Evolutionary conservation across 1,284 basidiomycete genomes (phyloP).

Genomic region (Malassezia arunalokei): DNA sequence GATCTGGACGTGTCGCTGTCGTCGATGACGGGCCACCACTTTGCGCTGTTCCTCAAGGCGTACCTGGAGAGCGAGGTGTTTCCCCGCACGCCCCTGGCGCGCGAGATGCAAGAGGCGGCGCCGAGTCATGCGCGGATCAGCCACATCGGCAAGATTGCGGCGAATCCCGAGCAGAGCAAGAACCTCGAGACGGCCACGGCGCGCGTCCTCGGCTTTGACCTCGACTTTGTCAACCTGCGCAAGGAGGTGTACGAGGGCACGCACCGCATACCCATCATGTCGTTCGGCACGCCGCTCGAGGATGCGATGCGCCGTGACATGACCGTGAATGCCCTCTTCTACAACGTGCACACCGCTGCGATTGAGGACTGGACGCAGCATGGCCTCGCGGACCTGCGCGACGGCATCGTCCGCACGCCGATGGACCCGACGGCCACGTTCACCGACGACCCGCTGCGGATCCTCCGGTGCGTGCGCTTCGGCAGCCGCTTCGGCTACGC

Average conservation of each 20-base stretch:
- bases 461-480: conserved; percentile 81
- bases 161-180: conserved; percentile 94
- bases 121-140: conserved; percentile 15
- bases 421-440: conserved; percentile 78
- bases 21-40: conserved; percentile 72
- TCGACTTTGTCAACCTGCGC: conserved; percentile 89
- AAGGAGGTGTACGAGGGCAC: conserved; percentile 74
- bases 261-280: conserved; percentile 75
- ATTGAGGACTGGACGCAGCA: conserved; percentile 81
- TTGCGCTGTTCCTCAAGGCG: conserved; percentile 66
- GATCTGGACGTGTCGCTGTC: conserved; percentile 89
- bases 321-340: conserved; percentile 92
- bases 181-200: conserved; percentile 95
- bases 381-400: conserved; percentile 71
- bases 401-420: conserved; percentile 75
- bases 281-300: conserved; percentile 80
- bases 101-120: background rate
- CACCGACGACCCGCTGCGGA: conserved; percentile 80
- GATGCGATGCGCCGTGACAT: conserved; percentile 84
- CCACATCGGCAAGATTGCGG: conserved; percentile 63
- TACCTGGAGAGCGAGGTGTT: conserved; percentile 53
- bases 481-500: conserved; percentile 75
- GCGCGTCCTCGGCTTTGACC: conserved; percentile 64
- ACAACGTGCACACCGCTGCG: conserved; percentile 75
- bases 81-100: conserved; percentile 40